Base-by-base conservation (phyloP, 202 grass and related monocot species). In the Eragrostis tef region DNA sequence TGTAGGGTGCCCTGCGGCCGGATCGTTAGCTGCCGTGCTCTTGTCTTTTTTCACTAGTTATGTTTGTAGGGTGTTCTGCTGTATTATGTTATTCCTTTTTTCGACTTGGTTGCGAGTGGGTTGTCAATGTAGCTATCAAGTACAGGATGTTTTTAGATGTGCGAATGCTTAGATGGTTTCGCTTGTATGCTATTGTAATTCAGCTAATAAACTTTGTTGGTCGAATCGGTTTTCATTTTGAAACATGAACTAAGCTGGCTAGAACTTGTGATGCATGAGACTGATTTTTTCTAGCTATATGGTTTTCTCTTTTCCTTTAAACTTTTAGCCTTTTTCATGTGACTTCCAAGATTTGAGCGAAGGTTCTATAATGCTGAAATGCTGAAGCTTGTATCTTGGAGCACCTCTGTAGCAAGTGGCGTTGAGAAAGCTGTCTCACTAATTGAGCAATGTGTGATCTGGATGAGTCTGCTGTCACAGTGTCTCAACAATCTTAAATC, bases 331-430 rank as follows among this genome's bases (percentile, higher is more conserved):
- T 3, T 59, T 22, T 29, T 26, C 1, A 15, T 22, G 12, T 41
- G 24, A 39, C 9, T 51, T 78, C 6, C 13, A 42, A 36, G 46
- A 26, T 75, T 45, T 75, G 47, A 15, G 2, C 7, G 4, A 17
- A 17, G 11, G 7, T 34, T 31, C 5, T 10, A 24, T n/a, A n/a
- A n/a, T n/a, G n/a, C n/a, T n/a, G n/a, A 52, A 9, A 15, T 60
- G 36, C 13, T 80, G 62, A 41, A 79, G 47, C 48, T 67, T 54
- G 17, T n/a, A n/a, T n/a, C n/a, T n/a, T n/a, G n/a, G n/a, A n/a
- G n/a, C n/a, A n/a, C n/a, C n/a, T n/a, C n/a, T n/a, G n/a, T n/a
- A n/a, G n/a, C n/a, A n/a, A n/a, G n/a, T n/a, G n/a, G n/a, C n/a
- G n/a, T n/a, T n/a, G n/a, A n/a, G 5, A 62, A 51, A 36, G 11